Conservation (phyloP, 208 protist species). For the Acanthamoeba healyi region DNA sequence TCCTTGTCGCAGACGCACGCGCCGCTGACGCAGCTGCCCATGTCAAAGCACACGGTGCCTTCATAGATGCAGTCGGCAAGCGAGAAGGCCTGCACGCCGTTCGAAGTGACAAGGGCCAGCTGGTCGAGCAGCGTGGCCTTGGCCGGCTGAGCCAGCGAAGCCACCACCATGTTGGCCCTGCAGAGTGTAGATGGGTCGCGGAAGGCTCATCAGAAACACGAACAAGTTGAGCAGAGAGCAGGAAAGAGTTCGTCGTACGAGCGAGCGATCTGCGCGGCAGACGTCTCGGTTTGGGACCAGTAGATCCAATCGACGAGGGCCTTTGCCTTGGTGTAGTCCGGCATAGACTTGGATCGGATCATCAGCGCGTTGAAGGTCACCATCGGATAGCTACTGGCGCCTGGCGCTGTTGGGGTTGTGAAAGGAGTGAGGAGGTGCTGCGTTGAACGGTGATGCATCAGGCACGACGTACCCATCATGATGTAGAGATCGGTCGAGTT, state of each 20-base stretch:
- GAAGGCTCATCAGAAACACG: too few relatives aligned
- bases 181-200: too few relatives aligned
- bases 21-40: background rate
- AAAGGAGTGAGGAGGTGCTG: background rate
- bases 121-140: background rate
- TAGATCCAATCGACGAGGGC: conserved; percentile 42
- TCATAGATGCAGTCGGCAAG: background rate
- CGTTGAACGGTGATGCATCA: background rate
- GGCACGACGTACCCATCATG: background rate
- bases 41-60: background rate
- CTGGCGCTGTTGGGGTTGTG: background rate
- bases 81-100: conserved; percentile 24
- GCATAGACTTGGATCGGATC: background rate
- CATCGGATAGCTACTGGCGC: background rate
- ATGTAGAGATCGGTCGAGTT: background rate
- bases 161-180: background rate
- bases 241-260: background rate
- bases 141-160: background rate
- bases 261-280: background rate
- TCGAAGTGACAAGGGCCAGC: background rate
- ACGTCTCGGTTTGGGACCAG: background rate
- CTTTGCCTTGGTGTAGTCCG: background rate
- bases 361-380: conserved; percentile 12
- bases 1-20: background rate
- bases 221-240: too few relatives aligned